Evolutionary conservation across 208 protist species (phyloP).

Genomic region (Trypanosoma avium): DNA sequence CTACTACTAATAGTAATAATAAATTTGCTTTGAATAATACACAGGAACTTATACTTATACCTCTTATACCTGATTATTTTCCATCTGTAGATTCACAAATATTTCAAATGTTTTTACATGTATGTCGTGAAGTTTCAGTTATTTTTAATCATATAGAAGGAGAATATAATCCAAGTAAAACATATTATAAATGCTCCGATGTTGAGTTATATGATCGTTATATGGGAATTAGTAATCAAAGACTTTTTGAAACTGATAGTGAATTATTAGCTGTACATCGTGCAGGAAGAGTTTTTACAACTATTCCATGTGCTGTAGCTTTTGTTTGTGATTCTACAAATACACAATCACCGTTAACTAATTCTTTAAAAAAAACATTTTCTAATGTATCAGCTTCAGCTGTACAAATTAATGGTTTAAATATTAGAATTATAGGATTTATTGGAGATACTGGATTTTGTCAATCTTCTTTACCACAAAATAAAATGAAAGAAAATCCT

Average conservation of each 20-base stretch:
- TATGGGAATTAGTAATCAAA: slow-evolving; percentile 60
- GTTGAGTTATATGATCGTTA: slow-evolving; percentile 59
- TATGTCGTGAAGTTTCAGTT: slow-evolving; percentile 40
- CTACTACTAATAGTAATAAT: not conserved
- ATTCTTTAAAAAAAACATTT: not conserved
- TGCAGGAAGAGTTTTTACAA: slow-evolving; percentile 45
- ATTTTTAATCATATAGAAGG: slow-evolving; percentile 3
- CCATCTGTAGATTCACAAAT: slow-evolving; percentile 36
- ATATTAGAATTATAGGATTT: slow-evolving; percentile 58
- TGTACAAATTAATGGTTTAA: slow-evolving; percentile 38
- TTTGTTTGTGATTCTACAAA: slow-evolving; percentile 43
- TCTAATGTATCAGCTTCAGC: not conserved
- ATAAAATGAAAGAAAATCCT: slow-evolving; percentile 4
- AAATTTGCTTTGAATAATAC: not conserved
- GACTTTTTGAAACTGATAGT: slow-evolving; percentile 61
- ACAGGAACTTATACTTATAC: slow-evolving; percentile 52
- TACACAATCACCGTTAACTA: not conserved
- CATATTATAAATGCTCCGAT: slow-evolving; percentile 26
- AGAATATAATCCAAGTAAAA: slow-evolving; percentile 28
- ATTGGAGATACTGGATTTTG: slow-evolving; percentile 58
- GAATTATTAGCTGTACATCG: slow-evolving; percentile 50
- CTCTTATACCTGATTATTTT: slow-evolving; percentile 69
- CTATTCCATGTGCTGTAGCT: slow-evolving; percentile 62
- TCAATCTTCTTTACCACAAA: slow-evolving; percentile 39
- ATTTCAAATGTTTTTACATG: slow-evolving; percentile 52